Conservation (phyloP, 148 eudicot species). For the Dianthus caryophyllus region DNA sequence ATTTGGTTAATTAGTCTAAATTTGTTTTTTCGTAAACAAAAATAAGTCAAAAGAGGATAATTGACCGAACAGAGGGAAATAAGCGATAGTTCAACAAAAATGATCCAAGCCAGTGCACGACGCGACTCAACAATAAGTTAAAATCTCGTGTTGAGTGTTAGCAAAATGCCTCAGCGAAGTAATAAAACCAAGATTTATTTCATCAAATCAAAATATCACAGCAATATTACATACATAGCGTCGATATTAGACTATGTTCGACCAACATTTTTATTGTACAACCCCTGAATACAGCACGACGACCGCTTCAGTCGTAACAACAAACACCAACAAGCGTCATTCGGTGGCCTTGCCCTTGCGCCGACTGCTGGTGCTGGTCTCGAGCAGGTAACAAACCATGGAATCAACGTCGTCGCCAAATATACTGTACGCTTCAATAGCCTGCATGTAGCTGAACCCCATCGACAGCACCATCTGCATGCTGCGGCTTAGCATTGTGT, state of each 20-base stretch:
- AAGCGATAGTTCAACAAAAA: too few relatives aligned
- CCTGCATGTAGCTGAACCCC: slow-evolving; percentile 96
- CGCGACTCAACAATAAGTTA: too few relatives aligned
- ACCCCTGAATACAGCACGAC: slow-evolving; percentile 4
- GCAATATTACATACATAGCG: background rate
- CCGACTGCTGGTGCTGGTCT: slow-evolving; percentile 65
- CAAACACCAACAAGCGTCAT: slow-evolving; percentile 9
- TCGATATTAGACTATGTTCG: background rate
- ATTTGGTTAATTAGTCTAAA: too few relatives aligned
- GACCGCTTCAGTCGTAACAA: background rate
- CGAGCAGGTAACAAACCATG: slow-evolving; percentile 81
- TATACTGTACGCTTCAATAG: slow-evolving; percentile 79
- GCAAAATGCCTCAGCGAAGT: background rate
- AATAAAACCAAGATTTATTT: background rate
- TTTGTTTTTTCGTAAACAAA: too few relatives aligned
- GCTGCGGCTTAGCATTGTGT: slow-evolving; percentile 45
- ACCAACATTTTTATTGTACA: slow-evolving; percentile 4
- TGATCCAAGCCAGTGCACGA: too few relatives aligned
- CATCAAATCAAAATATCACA: background rate
- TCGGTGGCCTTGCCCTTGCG: slow-evolving; percentile 91
- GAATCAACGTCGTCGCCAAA: slow-evolving; percentile 96
- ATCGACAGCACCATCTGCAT: slow-evolving; percentile 82
- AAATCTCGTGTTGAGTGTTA: too few relatives aligned
- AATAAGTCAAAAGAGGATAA: too few relatives aligned
- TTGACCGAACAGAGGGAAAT: too few relatives aligned